Conservation (phyloP, 208 protist species). For the Leishmania amazonensis region DNA sequence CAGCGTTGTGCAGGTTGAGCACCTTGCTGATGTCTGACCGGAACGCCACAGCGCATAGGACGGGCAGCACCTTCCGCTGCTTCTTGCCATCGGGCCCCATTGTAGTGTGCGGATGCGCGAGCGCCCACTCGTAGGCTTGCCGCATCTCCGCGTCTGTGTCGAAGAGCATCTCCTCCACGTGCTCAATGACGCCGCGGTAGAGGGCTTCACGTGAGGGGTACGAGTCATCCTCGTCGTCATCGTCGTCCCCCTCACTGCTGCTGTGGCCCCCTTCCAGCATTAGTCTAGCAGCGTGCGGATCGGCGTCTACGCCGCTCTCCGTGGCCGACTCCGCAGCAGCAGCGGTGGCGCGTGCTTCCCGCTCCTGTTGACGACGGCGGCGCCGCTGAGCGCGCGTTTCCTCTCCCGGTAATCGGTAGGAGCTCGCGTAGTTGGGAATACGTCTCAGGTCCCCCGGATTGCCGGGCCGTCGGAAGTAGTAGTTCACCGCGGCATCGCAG, state of each 20-base stretch:
- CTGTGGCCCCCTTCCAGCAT: background rate
- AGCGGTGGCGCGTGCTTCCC: conserved; percentile 19
- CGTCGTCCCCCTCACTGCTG: conserved; percentile 14
- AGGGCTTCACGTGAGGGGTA: conserved; percentile 79
- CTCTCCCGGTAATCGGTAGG: conserved; percentile 30
- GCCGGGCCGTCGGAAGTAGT: conserved; percentile 82
- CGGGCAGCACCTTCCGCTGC: conserved; percentile 64
- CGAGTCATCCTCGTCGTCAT: conserved; percentile 38
- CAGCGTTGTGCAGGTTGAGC: background rate
- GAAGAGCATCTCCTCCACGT: conserved; percentile 77
- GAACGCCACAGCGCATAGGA: conserved; percentile 87
- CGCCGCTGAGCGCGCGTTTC: conserved; percentile 26
- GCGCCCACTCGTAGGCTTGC: conserved; percentile 44
- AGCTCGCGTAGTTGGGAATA: conserved; percentile 67
- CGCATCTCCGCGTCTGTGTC: conserved; percentile 88
- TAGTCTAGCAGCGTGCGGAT: background rate
- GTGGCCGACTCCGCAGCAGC: background rate
- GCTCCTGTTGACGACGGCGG: conserved; percentile 15
- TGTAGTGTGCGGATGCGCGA: conserved; percentile 39
- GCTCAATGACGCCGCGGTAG: conserved; percentile 78
- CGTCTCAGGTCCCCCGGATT: conserved; percentile 73
- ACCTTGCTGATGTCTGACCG: conserved; percentile 50
- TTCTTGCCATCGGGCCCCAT: conserved; percentile 36
- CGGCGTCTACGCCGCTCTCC: background rate
- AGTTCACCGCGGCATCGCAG: conserved; percentile 83